Evolutionary conservation across 805 yeast species (phyloP), one percentile per base, ranked within the genome.

Genomic region (Candida oleophila): DNA sequence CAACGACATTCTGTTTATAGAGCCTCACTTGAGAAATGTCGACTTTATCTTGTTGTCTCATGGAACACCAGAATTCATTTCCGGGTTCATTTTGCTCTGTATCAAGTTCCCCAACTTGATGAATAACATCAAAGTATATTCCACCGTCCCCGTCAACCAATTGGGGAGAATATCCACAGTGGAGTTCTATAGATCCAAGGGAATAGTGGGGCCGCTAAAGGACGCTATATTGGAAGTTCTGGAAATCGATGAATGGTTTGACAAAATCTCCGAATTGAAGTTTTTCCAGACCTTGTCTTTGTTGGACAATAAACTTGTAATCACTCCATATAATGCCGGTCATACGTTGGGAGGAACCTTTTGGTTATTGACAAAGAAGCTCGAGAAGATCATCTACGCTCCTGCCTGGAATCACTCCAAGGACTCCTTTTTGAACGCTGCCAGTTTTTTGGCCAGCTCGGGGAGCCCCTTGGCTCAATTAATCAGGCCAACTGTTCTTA

Each of bases 341-440:
- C 96, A 89, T 60, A 76, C 96, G 0, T 74, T 94, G 22, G 99
- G 99, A 50, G 98, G 99, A 12, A 82, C 96, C 0, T 81, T 91
- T 40, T 91, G 97, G 97, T 70, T 84, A 33, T 63, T 92, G 9
- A 76, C 78, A 39, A 83, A 83, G 46, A 82, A 85, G 50, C 78
- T 83, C 15, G 97, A 92, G 54, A 85, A 85, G 51, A 69, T 91
- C n/a, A 71, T 92, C 2, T 89, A 89, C 63, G 96, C 96, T 0
- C 90, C 94, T 1, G 82, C 87, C 39, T 94, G 98, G 98, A 92
- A 91, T 62, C 98, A 94, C 61, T 84, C 97, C 1, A 83, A 82
- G 53, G 98, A 92, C 59, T 78, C 88, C 0, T 90, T 90, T 55
- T 67, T 94, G 44, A 86, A 85, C 47, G 57, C 62, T 46, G 69